Conservation (phyloP, 1,284 basidiomycete genomes). For the Apiotrichum domesticum region DNA sequence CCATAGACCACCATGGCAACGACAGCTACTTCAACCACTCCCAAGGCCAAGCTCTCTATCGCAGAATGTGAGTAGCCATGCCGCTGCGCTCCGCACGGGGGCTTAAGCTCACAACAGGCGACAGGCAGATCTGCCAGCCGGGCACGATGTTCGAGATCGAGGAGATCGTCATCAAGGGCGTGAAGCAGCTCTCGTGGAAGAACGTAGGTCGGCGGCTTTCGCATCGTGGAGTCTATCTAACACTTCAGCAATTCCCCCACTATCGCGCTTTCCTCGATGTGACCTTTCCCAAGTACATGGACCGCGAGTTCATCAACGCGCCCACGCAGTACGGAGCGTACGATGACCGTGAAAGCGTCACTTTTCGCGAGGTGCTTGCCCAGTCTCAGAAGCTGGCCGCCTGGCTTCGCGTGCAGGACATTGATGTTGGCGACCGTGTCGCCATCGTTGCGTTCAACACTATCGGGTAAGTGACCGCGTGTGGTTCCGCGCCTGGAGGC, state of each 20-base stretch:
- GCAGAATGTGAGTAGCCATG: constrained; percentile 5
- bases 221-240: not conserved
- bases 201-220: constrained; percentile 21
- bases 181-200: constrained; percentile 33
- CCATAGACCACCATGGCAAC: not conserved
- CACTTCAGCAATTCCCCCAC: constrained; percentile 23
- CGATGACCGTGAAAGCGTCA: constrained; percentile 20
- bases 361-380: constrained; percentile 24
- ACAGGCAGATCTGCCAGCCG: constrained; percentile 30
- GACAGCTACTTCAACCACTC: not conserved
- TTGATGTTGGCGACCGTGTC: constrained; percentile 26
- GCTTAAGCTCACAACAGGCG: constrained; percentile 21
- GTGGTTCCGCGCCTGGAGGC: not conserved
- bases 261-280: constrained; percentile 31
- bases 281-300: constrained; percentile 18
- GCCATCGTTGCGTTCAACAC: constrained; percentile 37
- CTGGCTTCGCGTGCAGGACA: constrained; percentile 30
- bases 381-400: constrained; percentile 22
- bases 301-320: constrained; percentile 23
- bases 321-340: constrained; percentile 8
- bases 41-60: constrained; percentile 1
- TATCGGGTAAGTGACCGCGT: constrained; percentile 11
- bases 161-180: constrained; percentile 23
- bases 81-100: not conserved
- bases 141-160: constrained; percentile 37